These are phyloP conservation scores for Aspergillus cristatus DNA, from an alignment of 495 filamentous ascomycete genomes.

Conservation along the genomic window DNA sequence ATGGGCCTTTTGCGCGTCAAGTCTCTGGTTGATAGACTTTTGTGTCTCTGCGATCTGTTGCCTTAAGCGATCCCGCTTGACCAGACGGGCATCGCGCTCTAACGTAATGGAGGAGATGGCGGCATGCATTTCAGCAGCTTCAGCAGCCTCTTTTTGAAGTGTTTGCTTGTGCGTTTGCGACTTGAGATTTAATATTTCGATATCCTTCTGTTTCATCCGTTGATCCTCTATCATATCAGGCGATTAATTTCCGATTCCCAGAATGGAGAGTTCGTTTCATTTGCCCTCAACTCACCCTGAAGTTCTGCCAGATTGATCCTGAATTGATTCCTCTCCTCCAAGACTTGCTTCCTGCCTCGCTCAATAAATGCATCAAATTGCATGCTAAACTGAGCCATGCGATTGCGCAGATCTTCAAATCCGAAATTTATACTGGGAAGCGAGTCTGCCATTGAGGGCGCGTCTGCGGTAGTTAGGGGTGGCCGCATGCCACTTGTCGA, in stretches of 20 bases:
- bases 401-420: conserved; percentile 89
- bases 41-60: conserved; percentile 74
- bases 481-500: conserved; percentile 68
- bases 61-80: conserved; percentile 62
- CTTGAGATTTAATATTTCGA: conserved; percentile 74
- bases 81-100: conserved; percentile 66
- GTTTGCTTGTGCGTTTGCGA: conserved; percentile 66
- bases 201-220: conserved; percentile 77
- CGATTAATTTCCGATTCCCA: no score
- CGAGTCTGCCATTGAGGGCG: conserved; percentile 64
- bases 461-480: conserved; percentile 47
- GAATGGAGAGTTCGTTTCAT: conserved; percentile 17
- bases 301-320: conserved; percentile 80
- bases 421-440: conserved; percentile 90
- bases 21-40: conserved; percentile 50
- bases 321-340: conserved; percentile 92
- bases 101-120: conserved; percentile 65
- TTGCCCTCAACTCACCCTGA: conserved; percentile 51
- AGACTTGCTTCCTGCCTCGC: conserved; percentile 72
- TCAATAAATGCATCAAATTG: conserved; percentile 94
- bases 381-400: conserved; percentile 88
- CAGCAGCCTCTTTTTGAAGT: conserved; percentile 76
- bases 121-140: conserved; percentile 78
- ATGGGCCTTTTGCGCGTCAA: conserved; percentile 53
- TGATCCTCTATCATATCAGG: conserved; percentile 60